A percentile compares a stretch with the other conserved stretches of the same genome.
These are phyloP conservation scores for Fusarium sp. DNA, from an alignment of 2,329 filamentous ascomycete species.

Conservation along the genomic window DNA sequence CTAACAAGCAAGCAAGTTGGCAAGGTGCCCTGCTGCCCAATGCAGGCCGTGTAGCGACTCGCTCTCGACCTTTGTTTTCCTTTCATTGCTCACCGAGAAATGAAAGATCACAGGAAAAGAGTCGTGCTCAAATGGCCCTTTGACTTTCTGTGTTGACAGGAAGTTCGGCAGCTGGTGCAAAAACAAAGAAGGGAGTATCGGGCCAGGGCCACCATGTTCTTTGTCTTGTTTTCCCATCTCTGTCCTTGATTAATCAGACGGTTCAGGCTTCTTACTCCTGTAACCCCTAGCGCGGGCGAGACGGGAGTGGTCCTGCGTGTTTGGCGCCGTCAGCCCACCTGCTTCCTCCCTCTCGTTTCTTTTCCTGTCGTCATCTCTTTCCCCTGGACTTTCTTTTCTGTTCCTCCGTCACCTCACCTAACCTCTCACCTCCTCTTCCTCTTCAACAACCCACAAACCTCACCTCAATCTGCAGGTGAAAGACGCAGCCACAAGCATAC, in stretches of 20 bases:
- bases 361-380: constrained; percentile 33
- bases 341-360: constrained; percentile 1
- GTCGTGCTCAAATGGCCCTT: not conserved
- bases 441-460: constrained; percentile 40
- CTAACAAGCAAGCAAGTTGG: constrained; percentile 27
- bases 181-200: not conserved
- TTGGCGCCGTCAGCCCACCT: constrained; percentile 11
- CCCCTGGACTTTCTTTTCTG: constrained; percentile 42
- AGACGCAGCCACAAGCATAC: not conserved
- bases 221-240: not conserved
- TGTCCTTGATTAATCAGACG: not conserved
- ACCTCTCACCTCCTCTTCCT: constrained; percentile 29
- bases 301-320: not conserved
- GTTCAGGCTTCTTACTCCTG: not conserved
- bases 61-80: not conserved
- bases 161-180: not conserved
- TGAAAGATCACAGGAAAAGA: constrained; percentile 4
- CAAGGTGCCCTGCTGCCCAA: constrained; percentile 18
- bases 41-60: constrained; percentile 15
- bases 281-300: not conserved
- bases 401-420: constrained; percentile 32
- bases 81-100: not conserved
- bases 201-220: not conserved
- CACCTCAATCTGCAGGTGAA: constrained; percentile 28
- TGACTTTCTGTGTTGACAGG: not conserved